phyloP scores from a whole-genome alignment of 495 filamentous ascomycete species.

The Aspergillus carlsbadensis region DNA sequence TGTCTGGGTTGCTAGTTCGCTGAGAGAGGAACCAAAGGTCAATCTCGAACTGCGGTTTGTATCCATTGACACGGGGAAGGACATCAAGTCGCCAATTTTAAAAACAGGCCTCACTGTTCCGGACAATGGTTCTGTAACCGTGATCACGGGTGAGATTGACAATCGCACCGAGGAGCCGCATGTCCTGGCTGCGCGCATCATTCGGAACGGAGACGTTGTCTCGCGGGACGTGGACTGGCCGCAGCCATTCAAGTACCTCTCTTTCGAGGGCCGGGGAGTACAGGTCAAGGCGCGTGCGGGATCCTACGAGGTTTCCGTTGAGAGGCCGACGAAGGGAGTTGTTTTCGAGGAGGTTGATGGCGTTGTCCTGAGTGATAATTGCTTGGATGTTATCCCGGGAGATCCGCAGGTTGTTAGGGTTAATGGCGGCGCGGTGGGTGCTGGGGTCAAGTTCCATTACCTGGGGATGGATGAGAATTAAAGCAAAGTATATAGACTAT shows the following conservation, averaged over 20 bases:
- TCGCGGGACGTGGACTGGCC: conserved; percentile 88
- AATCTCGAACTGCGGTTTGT: conserved; percentile 69
- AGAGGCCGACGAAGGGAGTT: conserved; percentile 39
- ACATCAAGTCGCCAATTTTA: conserved; percentile 54
- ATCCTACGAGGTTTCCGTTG: conserved; percentile 12
- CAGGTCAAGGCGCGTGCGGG: conserved; percentile 20
- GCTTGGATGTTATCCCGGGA: conserved; percentile 48
- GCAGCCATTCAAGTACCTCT: conserved; percentile 85
- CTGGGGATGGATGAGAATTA: no score
- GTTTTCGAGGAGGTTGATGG: conserved; percentile 45
- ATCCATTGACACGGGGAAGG: conserved; percentile 67
- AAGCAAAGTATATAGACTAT: no score
- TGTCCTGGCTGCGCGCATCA: conserved; percentile 56
- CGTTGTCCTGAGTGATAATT: conserved; percentile 39
- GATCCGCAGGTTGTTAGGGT: conserved; percentile 37
- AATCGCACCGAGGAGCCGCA: conserved; percentile 55
- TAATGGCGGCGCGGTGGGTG: no score
- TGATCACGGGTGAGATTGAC: conserved; percentile 60
- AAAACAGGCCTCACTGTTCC: conserved; percentile 53
- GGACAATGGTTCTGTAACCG: conserved; percentile 73
- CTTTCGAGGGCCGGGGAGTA: conserved; percentile 49
- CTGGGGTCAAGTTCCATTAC: no score
- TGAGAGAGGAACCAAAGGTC: conserved; percentile 50
- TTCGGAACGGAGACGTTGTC: conserved; percentile 58
- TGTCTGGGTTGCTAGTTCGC: conserved; percentile 69